Conservation (phyloP, 2,329 filamentous ascomycete genomes). For the Zymoseptoria tritici region DNA sequence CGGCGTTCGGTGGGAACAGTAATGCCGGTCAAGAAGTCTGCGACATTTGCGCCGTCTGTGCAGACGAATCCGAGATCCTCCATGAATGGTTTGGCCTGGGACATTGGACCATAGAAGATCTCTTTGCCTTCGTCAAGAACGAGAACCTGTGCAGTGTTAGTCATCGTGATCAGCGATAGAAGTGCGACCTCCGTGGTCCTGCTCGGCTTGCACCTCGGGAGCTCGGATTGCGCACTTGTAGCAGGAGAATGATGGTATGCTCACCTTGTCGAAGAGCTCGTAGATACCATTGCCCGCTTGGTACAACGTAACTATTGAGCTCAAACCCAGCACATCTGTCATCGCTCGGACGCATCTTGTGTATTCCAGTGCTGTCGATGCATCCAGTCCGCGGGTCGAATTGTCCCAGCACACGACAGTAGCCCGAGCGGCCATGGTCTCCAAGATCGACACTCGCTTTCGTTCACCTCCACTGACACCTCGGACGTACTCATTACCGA, state of each 20-base stretch:
- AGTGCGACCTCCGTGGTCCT: no score
- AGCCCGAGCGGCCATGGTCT: conserved; percentile 52
- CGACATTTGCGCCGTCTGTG: conserved; percentile 54
- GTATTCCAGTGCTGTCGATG: conserved; percentile 51
- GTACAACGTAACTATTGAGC: conserved; percentile 59
- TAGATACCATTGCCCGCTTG: conserved; percentile 66
- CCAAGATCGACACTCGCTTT: conserved; percentile 62
- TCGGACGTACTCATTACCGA: conserved; percentile 59
- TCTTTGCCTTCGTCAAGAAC: conserved; percentile 60
- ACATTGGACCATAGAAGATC: conserved; percentile 56
- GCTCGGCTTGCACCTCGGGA: no score
- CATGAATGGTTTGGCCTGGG: conserved; percentile 57
- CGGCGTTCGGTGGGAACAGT: conserved; percentile 49
- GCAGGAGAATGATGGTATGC: no score
- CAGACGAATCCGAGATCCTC: conserved; percentile 58
- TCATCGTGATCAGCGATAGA: no score
- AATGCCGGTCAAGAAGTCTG: conserved; percentile 59
- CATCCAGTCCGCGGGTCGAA: conserved; percentile 58
- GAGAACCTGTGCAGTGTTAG: conserved; percentile 38
- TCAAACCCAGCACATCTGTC: conserved; percentile 54
- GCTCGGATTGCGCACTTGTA: no score
- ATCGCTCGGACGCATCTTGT: conserved; percentile 54
- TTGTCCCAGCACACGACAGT: conserved; percentile 63
- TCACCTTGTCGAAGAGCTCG: conserved; percentile 56
- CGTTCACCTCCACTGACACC: conserved; percentile 63